Evolutionary conservation across 208 protist genomes (phyloP), one percentile per base, ranked within the genome.

Genomic region (Borovskyia barvae): DNA sequence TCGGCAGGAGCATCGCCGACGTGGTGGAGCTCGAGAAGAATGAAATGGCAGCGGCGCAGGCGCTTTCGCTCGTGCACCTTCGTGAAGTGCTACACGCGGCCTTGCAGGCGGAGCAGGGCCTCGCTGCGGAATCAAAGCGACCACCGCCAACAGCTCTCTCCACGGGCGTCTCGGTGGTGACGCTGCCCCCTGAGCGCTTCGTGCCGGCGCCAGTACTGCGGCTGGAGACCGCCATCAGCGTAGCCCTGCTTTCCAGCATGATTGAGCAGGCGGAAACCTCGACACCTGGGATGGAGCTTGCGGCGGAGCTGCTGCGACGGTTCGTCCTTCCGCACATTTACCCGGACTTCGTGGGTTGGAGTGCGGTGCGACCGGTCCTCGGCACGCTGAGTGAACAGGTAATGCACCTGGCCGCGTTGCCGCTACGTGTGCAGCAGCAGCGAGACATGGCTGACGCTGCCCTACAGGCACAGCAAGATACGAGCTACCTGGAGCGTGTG

Each of bases 291-390:
- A 81, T 88, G 52, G 24, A 42, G 14, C 89, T 84, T 57, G 90
- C 84, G 12, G 25, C 82, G 9, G 77, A 85, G 12, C 70, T 93
- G 19, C 78, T 82, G 26, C 61, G 55, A 17, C 71, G 75, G 40
- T 88, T 87, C 65, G 52, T 95, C 8, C 45, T 93, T 8, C 90
- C 90, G 6, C 84, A 92, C 70, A 25, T 95, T 20, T 95, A 93
- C 62, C 59, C 74, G 11, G 70, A 83, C 54, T 92, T 79, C 72
- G 32, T 57, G 15, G 39, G 61, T 11, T 75, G 70, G 45, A 28
- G 58, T 12, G 26, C 61, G 1, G 49, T 80, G 25, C 48, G 87
- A 24, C 90, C 86, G 19, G 45, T 37, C 25, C 42, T 84, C 33
- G 82, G 78, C 37, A 67, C 67, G 30, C 56, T 95, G 32, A 80